Conservation (phyloP, 148 eudicot genomes). For the Agrostemma githago region DNA sequence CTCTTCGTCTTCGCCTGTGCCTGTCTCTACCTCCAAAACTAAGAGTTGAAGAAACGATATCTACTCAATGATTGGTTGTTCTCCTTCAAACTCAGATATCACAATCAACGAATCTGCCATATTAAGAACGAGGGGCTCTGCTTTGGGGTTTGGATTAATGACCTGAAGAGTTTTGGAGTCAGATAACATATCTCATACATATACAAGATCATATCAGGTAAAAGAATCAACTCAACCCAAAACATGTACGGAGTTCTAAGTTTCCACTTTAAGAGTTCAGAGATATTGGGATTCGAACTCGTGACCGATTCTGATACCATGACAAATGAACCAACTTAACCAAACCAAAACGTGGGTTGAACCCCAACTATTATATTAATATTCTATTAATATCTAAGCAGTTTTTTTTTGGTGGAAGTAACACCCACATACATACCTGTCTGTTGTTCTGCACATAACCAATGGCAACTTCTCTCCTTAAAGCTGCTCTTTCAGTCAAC, state of each 20-base stretch:
- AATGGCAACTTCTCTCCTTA: slow-evolving; percentile 87
- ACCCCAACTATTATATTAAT: too few relatives aligned
- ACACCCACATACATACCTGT: slow-evolving; percentile 37
- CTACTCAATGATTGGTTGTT: slow-evolving; percentile 50
- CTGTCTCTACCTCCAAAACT: background rate
- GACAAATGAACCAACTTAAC: too few relatives aligned
- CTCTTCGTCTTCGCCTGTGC: background rate
- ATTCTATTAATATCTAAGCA: too few relatives aligned
- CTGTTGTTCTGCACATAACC: slow-evolving; percentile 76
- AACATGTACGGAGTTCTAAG: too few relatives aligned
- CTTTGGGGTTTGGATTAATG: slow-evolving; percentile 70
- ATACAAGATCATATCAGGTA: background rate
- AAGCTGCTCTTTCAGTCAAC: slow-evolving; percentile 74
- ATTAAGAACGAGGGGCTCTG: slow-evolving; percentile 64
- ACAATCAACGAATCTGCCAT: slow-evolving; percentile 71
- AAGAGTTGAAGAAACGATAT: background rate
- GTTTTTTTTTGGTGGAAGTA: background rate
- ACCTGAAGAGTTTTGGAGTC: slow-evolving; percentile 42
- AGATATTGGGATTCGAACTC: too few relatives aligned
- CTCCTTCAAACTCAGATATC: slow-evolving; percentile 94
- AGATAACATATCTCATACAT: background rate
- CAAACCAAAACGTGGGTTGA: too few relatives aligned
- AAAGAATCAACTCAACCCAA: too few relatives aligned
- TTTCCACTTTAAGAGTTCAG: too few relatives aligned
- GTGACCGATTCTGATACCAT: too few relatives aligned